phyloP scores from a whole-genome alignment of 2,329 filamentous ascomycete species.

The Trichoderma semiorbis region DNA sequence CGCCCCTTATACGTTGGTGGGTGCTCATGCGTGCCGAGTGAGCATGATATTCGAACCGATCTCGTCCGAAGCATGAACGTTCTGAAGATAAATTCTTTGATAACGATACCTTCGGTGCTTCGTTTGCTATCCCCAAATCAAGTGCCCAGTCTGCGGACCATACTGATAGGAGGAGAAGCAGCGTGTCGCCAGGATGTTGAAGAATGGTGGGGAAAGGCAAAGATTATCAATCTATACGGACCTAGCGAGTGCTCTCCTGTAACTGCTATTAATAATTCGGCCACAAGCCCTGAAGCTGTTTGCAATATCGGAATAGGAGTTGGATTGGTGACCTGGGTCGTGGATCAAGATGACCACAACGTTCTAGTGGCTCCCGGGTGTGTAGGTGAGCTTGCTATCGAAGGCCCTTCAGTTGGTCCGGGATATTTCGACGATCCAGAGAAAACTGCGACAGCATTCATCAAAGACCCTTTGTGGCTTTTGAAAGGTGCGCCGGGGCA shows the following conservation, averaged over 20 bases:
- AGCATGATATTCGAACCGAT: conserved; percentile 48
- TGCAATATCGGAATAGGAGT: background rate
- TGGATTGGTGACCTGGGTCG: background rate
- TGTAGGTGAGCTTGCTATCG: conserved; percentile 28
- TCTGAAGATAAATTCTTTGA: conserved; percentile 22
- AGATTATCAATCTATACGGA: conserved; percentile 22
- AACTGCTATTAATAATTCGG: background rate
- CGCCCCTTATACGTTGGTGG: conserved; percentile 34
- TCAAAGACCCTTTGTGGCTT: background rate
- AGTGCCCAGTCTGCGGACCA: conserved; percentile 13
- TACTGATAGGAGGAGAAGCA: conserved; percentile 22
- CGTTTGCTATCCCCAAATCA: conserved; percentile 13
- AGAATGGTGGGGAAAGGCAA: conserved; percentile 14
- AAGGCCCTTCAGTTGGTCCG: conserved; percentile 25
- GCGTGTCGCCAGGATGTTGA: conserved; percentile 1
- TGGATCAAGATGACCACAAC: conserved; percentile 5
- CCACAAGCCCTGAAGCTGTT: background rate
- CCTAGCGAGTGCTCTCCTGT: conserved; percentile 22
- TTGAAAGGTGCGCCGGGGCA: conserved; percentile 25
- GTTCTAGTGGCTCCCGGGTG: conserved; percentile 23
- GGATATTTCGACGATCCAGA: conserved; percentile 24
- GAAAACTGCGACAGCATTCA: background rate
- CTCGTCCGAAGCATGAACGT: conserved; percentile 41
- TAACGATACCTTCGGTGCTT: conserved; percentile 20
- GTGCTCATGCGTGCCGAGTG: conserved; percentile 50